Conservation (phyloP, 352 stramenopile genomes). For the Globisporangium carolinianum region DNA sequence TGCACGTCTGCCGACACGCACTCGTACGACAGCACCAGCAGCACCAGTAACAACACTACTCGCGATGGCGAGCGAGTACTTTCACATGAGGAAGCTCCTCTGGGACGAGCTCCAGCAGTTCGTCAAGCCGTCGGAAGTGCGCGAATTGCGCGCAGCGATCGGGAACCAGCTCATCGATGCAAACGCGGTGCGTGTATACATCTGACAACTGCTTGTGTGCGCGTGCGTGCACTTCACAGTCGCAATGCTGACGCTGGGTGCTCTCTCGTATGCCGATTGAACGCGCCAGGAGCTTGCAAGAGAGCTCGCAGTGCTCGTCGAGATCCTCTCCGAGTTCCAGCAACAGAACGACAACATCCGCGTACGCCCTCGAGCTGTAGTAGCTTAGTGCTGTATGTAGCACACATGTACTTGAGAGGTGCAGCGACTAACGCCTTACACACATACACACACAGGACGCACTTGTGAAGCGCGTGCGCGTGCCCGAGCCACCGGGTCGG, state of each 20-base stretch:
- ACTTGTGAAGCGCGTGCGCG: conserved; percentile 31
- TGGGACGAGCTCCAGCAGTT: conserved; percentile 69
- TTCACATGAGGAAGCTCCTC: conserved; percentile 59
- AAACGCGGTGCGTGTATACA: conserved; percentile 36
- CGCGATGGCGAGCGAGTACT: conserved; percentile 42
- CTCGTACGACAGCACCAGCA: conserved; percentile 10
- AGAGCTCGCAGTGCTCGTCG: conserved; percentile 51
- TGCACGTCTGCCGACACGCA: conserved; percentile 18
- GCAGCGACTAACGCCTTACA: not conserved
- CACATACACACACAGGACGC: conserved; percentile 33
- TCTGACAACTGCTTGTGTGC: not conserved
- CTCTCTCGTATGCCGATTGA: no score
- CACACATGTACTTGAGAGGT: no score
- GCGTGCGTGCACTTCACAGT: no score
- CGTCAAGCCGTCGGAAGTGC: conserved; percentile 42
- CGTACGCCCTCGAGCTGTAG: conserved; percentile 17
- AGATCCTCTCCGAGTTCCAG: conserved; percentile 77
- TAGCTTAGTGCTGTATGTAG: not conserved
- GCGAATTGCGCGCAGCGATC: conserved; percentile 53
- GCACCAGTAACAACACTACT: not conserved
- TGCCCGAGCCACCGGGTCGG: conserved; percentile 59
- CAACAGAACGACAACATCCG: conserved; percentile 70
- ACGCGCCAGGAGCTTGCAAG: conserved; percentile 33
- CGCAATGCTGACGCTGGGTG: no score
- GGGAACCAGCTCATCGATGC: conserved; percentile 58